Conservation (phyloP, 805 yeast species). For the Starmerella geochares region DNA sequence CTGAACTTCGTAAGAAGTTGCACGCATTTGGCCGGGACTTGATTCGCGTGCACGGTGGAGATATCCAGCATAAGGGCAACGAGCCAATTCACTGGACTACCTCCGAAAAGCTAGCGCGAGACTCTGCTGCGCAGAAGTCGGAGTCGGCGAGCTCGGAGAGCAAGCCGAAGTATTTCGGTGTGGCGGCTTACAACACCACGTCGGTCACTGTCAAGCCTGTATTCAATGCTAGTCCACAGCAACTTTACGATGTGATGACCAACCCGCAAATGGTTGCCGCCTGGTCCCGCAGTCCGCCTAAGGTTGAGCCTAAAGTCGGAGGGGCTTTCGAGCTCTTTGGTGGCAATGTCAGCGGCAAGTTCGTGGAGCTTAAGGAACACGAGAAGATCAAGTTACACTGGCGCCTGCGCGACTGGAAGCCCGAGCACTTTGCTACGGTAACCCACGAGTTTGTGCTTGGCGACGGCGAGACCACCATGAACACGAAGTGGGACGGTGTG, state of each 20-base stretch:
- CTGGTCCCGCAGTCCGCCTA: constrained; percentile 74
- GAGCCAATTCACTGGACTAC: constrained; percentile 23
- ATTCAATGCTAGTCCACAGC: constrained; percentile 82
- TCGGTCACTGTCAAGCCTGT: constrained; percentile 64
- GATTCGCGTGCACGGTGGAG: constrained; percentile 64
- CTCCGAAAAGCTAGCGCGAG: constrained; percentile 7
- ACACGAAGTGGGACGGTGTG: constrained; percentile 71
- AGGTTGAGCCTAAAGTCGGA: constrained; percentile 49
- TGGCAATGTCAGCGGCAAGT: constrained; percentile 70
- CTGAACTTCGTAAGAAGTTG: constrained; percentile 54
- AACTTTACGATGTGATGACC: constrained; percentile 64
- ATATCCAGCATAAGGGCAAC: constrained; percentile 64
- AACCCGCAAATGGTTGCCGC: constrained; percentile 73
- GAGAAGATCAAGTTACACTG: constrained; percentile 61
- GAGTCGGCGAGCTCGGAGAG: constrained; percentile 13
- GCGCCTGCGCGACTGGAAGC: constrained; percentile 84
- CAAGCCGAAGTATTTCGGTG: constrained; percentile 16
- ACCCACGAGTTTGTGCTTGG: constrained; percentile 63
- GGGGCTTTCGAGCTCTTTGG: constrained; percentile 66
- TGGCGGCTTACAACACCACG: constrained; percentile 65
- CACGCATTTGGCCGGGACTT: constrained; percentile 66
- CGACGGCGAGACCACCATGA: constrained; percentile 70
- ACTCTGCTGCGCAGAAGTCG: constrained; percentile 16
- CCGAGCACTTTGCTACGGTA: constrained; percentile 67
- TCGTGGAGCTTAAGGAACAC: constrained; percentile 49